Evolutionary conservation across 2,329 filamentous ascomycete species (phyloP).

Genomic region (Cadophora sp.): DNA sequence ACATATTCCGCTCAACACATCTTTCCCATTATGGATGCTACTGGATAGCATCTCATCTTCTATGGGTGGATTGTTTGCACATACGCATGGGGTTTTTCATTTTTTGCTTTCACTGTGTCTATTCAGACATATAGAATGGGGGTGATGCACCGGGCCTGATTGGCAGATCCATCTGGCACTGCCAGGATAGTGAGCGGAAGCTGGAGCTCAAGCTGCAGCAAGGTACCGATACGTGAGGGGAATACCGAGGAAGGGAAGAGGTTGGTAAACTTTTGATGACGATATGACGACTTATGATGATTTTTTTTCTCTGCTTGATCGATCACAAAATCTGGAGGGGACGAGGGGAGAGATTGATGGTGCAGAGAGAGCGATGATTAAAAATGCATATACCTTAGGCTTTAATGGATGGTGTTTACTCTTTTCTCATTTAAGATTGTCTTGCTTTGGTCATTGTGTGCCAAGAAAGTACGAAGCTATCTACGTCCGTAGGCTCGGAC

Average conservation of each 20-base stretch:
- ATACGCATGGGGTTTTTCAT: conserved; percentile 14
- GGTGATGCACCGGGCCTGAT: conserved; percentile 6
- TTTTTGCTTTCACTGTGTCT: conserved; percentile 20
- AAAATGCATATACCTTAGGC: conserved; percentile 15
- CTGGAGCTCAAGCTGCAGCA: not conserved
- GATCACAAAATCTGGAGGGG: conserved; percentile 8
- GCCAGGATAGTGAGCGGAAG: not conserved
- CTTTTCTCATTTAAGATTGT: not conserved
- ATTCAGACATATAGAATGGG: conserved; percentile 22
- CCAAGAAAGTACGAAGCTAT: not conserved
- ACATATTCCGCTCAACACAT: conserved; percentile 5
- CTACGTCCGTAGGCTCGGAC: not conserved
- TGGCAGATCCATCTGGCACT: not conserved
- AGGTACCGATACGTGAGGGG: conserved; percentile 7
- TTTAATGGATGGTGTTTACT: conserved; percentile 21
- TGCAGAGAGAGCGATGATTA: not conserved
- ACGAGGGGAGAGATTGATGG: not conserved
- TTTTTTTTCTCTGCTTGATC: conserved; percentile 15
- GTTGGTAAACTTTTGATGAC: conserved; percentile 11
- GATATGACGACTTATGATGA: conserved; percentile 13
- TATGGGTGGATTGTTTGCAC: conserved; percentile 5
- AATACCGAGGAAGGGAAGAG: not conserved
- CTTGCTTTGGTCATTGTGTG: not conserved
- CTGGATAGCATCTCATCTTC: conserved; percentile 23
- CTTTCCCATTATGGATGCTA: conserved; percentile 14